phyloP scores from a whole-genome alignment of 2,329 filamentous ascomycete species.

The Fusarium citri region DNA sequence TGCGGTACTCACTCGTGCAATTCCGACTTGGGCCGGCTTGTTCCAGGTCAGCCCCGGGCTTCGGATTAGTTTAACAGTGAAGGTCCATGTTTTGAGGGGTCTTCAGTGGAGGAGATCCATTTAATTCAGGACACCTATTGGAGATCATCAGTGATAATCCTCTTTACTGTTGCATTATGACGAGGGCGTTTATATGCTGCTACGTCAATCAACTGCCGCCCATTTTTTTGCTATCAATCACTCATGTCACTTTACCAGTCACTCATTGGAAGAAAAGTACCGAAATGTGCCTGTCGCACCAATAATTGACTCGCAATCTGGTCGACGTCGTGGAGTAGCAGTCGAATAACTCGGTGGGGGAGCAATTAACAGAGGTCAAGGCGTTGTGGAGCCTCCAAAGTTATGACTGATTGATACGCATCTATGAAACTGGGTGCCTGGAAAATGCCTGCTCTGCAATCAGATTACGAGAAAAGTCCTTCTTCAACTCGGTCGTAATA shows the following conservation, averaged over 20 bases:
- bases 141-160: conserved; percentile 19
- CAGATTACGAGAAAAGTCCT: conserved; percentile 24
- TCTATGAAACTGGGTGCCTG: conserved; percentile 19
- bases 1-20: conserved; percentile 23
- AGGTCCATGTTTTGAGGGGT: conserved; percentile 23
- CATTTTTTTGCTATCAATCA: background rate
- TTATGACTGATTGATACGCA: conserved; percentile 32
- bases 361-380: conserved; percentile 1
- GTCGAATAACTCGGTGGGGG: conserved; percentile 9
- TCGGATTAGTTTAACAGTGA: conserved; percentile 12
- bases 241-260: background rate
- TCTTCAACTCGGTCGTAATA: conserved; percentile 26
- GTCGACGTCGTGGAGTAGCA: conserved; percentile 1
- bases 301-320: background rate
- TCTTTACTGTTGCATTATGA: conserved; percentile 23
- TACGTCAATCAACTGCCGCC: conserved; percentile 19
- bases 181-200: conserved; percentile 6
- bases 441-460: conserved; percentile 16
- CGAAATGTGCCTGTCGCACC: background rate
- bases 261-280: background rate
- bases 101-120: conserved; percentile 21
- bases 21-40: conserved; percentile 40
- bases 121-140: conserved; percentile 1
- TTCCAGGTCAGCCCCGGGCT: conserved; percentile 24
- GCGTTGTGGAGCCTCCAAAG: conserved; percentile 18